Evolutionary conservation across 208 protist species (phyloP), one percentile per base, ranked within the genome.

Genomic region (Crithidia sp.): DNA sequence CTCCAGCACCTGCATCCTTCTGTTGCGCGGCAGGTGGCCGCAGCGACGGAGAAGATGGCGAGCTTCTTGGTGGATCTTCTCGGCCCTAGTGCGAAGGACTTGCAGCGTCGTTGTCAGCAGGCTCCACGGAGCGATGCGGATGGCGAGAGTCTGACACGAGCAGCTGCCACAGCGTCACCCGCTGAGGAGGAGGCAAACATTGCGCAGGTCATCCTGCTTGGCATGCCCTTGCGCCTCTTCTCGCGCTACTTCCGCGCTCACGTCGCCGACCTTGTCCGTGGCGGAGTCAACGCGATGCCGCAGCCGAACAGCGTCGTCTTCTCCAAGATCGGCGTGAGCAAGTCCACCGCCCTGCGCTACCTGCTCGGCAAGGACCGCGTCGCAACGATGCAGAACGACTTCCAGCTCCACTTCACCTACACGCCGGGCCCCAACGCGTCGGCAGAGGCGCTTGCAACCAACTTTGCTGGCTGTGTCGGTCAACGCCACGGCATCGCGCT

Each of bases 281-380:
- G 78, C 13, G 89, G 89, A 0, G 89, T 96, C 50, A 81, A 83
- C 60, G 85, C 86, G 17, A 86, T 96, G 71, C 83, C 89, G n/a
- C 92, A 96, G 76, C 92, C 92, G 36, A 96, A 96, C 77, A 96
- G 92, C 71, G 88, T 94, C 60, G 89, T 94, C 36, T 93, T 96
- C 74, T 90, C 87, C 47, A 93, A 94, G 79, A 64, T 92, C 16
- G 92, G 92, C 58, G 74, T 96, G n/a, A 93, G 84, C 74, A 96
- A 96, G 72, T 95, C 92, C 7, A 95, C 92, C 1, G 75, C 80
- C 59, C 73, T 96, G 76, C 85, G 89, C 6, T 96, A 96, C 58
- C 76, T 96, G n/a, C 77, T 90, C 4, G 89, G 83, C 10, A 80
- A 79, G 55, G 76, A 83, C 43, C 76, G 74, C 13, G 64, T 76